Evolutionary conservation across 2,329 filamentous ascomycete genomes (phyloP).

Genomic region (Rachicladosporium sp.): DNA sequence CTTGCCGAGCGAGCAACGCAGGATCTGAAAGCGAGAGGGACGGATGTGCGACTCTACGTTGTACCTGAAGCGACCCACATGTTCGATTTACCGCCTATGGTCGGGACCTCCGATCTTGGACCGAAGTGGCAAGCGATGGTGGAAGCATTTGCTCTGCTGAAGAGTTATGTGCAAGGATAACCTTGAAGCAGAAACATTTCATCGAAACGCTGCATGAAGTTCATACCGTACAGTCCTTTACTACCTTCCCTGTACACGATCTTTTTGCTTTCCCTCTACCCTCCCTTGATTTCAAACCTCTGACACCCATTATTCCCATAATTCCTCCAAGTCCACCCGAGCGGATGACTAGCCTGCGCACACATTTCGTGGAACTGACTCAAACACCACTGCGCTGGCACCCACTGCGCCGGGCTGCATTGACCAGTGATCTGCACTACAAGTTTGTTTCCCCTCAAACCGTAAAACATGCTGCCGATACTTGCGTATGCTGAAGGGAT

Average conservation of each 20-base stretch:
- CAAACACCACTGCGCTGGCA: slow-evolving; percentile 13
- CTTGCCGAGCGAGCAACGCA: slow-evolving; percentile 8
- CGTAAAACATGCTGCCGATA: slow-evolving; percentile 7
- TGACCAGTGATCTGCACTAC: slow-evolving; percentile 7
- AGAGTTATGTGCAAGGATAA: neutral
- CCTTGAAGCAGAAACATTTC: neutral
- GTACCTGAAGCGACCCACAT: slow-evolving; percentile 10
- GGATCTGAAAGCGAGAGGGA: slow-evolving; percentile 8
- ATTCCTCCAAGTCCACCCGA: neutral
- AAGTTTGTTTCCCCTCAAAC: slow-evolving; percentile 4
- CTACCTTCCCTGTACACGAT: too few relatives aligned
- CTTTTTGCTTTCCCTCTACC: too few relatives aligned
- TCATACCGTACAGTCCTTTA: too few relatives aligned
- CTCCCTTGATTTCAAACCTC: slow-evolving; percentile 2
- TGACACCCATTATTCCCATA: slow-evolving; percentile 1
- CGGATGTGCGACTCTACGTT: slow-evolving; percentile 8
- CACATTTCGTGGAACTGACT: slow-evolving; percentile 16
- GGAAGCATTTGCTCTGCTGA: slow-evolving; percentile 9
- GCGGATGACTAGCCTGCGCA: slow-evolving; percentile 4
- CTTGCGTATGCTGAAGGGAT: slow-evolving; percentile 9
- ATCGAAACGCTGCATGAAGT: too few relatives aligned
- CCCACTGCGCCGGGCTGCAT: slow-evolving; percentile 12
- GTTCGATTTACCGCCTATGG: slow-evolving; percentile 11
- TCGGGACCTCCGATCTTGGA: slow-evolving; percentile 8
- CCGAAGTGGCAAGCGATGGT: slow-evolving; percentile 10